Percentiles rank a stretch among this genome's conserved stretches.
phyloP scores from a whole-genome alignment of 2,329 filamentous ascomycete species.

The Coleophoma crateriformis region DNA sequence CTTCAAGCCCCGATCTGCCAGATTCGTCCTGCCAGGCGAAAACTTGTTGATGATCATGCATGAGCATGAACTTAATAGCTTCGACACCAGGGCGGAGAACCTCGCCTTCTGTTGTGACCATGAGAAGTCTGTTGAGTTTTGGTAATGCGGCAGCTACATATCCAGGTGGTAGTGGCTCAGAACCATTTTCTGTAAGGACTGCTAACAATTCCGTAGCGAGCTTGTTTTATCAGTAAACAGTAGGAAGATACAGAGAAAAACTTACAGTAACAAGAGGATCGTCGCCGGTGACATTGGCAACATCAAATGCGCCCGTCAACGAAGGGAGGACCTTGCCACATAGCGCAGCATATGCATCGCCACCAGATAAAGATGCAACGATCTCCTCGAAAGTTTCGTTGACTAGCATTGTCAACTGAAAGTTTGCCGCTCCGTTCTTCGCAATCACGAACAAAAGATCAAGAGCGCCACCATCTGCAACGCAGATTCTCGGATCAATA shows the following conservation, averaged over 20 bases:
- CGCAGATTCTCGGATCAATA: conserved; percentile 69
- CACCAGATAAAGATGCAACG: conserved; percentile 60
- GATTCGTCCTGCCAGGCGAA: conserved; percentile 79
- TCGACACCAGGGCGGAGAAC: conserved; percentile 82
- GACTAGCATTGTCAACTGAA: conserved; percentile 83
- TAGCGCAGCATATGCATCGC: conserved; percentile 68
- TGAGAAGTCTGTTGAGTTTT: conserved; percentile 76
- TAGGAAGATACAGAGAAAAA: conserved; percentile 6
- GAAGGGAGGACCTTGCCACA: conserved; percentile 85
- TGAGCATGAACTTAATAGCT: conserved; percentile 82
- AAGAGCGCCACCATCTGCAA: conserved; percentile 68
- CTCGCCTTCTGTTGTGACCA: conserved; percentile 81
- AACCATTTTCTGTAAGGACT: conserved; percentile 75
- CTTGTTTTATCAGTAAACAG: conserved; percentile 25
- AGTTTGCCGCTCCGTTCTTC: conserved; percentile 82
- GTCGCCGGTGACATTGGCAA: conserved; percentile 79
- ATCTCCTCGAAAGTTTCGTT: conserved; percentile 90
- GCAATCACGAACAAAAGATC: conserved; percentile 85
- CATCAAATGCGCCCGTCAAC: conserved; percentile 82
- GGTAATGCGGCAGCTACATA: conserved; percentile 84
- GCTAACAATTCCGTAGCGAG: conserved; percentile 82
- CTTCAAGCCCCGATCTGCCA: conserved; percentile 79
- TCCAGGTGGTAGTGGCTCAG: conserved; percentile 77
- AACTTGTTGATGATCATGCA: conserved; percentile 85
- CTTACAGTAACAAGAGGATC: conserved; percentile 72